Base-by-base conservation (phyloP, 2,329 filamentous ascomycete genomes). In the Aspergillus tamarii region DNA sequence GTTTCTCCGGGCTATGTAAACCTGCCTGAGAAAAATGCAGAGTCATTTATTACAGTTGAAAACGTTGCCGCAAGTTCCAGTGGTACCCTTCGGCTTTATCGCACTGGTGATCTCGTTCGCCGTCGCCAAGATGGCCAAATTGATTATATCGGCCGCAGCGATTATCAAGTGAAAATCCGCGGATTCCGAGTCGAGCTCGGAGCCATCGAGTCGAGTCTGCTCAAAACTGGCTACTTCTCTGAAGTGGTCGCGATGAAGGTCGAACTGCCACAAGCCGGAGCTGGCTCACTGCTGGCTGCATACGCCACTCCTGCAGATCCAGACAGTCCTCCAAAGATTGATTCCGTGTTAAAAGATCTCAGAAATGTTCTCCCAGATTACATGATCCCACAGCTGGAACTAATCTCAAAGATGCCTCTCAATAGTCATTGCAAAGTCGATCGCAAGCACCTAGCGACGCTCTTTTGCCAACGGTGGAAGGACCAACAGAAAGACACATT, bases 131-230 rank as follows among this genome's bases (percentile, higher is more conserved):
- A 46, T 14, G 84, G 86, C 52, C 80, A 83, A 6, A 91, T 90
- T 16, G 87, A 89, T 68, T 90, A 87, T 72, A 87, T 90, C 7
- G 93, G 93, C 11, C 84, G 93, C 57, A 87, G 87, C 26, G 93
- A 96, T 71, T 84, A 89, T 66, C 93, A 96, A 75, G 90, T 96
- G 81, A 97, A 97, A 82, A 92, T 96, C 67, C 89, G 93, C 53
- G 93, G 93, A 1, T 96, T 95, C 83, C 86, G 93, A 59, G 93
- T 97, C 68, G 93, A 97, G 80, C 87, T 97, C 53, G 89, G 89
- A 63, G 93, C 96, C 65, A 94, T 97, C 67, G 93, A 96, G 75
- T 89, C 83, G 45, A 88, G 93, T 74, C 48, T 69, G 41, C 32
- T 34, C 32, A 12, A 12, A 34, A 34, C 32, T 34, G 26, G n/a